Evolutionary conservation across 345 rosid species (phyloP).

Genomic region (Salix arbutifolia): DNA sequence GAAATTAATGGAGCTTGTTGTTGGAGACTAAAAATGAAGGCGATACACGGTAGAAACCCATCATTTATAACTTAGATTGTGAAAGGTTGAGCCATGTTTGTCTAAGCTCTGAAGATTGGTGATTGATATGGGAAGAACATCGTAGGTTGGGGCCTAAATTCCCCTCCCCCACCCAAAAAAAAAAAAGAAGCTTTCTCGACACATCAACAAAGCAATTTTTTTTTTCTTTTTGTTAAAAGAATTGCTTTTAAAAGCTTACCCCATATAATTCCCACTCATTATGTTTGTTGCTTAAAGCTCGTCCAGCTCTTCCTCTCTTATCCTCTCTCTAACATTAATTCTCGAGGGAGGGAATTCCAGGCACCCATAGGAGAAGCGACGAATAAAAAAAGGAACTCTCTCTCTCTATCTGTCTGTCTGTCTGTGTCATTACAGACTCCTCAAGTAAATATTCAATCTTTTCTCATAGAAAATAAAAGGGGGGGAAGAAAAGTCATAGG

Average conservation of each 20-base stretch:
- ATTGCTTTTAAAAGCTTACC: slow-evolving; percentile 52
- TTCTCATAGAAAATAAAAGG: not conserved
- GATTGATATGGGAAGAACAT: not conserved
- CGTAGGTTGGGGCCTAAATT: not conserved
- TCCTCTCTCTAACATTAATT: slow-evolving; percentile 23
- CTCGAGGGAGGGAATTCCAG: slow-evolving; percentile 13
- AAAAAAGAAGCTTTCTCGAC: slow-evolving; percentile 9
- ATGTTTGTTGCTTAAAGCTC: slow-evolving; percentile 73
- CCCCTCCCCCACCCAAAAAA: not conserved
- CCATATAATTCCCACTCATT: slow-evolving; percentile 82
- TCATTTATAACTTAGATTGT: not conserved
- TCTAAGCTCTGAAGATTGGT: not conserved
- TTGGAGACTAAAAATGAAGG: no score
- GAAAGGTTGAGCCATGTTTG: not conserved
- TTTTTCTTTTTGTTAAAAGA: slow-evolving; percentile 25
- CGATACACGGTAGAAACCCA: no score
- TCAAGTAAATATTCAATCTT: not conserved
- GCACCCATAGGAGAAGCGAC: slow-evolving; percentile 5
- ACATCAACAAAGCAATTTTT: slow-evolving; percentile 36
- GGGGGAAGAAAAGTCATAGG: slow-evolving; percentile 13
- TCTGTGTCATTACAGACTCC: not conserved
- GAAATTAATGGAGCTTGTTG: not conserved
- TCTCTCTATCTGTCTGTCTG: not conserved
- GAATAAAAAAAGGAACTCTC: not conserved
- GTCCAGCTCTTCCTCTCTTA: slow-evolving; percentile 20